A percentile compares a stretch with the other conserved stretches of the same genome.
Evolutionary conservation across 2,329 filamentous ascomycete genomes (phyloP).

Genomic region (Cephalotrichum gorgonifer): DNA sequence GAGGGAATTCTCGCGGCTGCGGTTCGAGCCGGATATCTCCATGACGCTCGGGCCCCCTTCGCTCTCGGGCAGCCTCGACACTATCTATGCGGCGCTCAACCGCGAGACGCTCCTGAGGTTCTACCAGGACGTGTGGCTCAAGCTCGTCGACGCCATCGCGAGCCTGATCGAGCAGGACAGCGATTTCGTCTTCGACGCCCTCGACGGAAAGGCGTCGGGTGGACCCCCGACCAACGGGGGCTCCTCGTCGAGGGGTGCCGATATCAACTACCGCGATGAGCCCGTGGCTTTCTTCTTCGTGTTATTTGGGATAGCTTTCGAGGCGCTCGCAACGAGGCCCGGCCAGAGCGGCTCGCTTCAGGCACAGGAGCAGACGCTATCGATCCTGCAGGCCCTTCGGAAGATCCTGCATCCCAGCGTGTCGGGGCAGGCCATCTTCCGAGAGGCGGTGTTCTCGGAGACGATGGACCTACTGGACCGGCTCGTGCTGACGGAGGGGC

Average conservation of each 20-base stretch:
- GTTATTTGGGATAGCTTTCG: constrained; percentile 90
- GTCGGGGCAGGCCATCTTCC: constrained; percentile 91
- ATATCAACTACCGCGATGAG: constrained; percentile 97
- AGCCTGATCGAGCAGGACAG: constrained; percentile 96
- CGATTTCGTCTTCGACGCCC: constrained; percentile 91
- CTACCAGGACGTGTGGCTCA: constrained; percentile 95
- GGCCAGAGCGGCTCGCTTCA: constrained; percentile 40
- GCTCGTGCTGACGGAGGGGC: constrained; percentile 79
- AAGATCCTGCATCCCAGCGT: constrained; percentile 93
- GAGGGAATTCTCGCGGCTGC: constrained; percentile 81
- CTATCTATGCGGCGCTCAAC: constrained; percentile 89
- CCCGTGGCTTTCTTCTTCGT: constrained; percentile 99
- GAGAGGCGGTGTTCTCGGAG: constrained; percentile 91
- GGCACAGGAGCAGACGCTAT: constrained; percentile 68
- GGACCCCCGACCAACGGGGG: constrained; percentile 36
- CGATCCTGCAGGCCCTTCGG: constrained; percentile 82
- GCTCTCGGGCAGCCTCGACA: constrained; percentile 77
- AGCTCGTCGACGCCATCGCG: constrained; percentile 92
- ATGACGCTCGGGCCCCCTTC: constrained; percentile 76
- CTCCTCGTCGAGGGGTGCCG: constrained; percentile 44
- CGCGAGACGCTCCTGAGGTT: constrained; percentile 88
- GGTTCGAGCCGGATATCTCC: constrained; percentile 96
- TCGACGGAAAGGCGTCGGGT: constrained; percentile 69
- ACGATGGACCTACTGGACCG: constrained; percentile 94
- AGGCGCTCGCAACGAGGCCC: constrained; percentile 79